Evolutionary conservation across 352 stramenopile genomes (phyloP).

Genomic region (Hyaloperonospora arabidopsidis): DNA sequence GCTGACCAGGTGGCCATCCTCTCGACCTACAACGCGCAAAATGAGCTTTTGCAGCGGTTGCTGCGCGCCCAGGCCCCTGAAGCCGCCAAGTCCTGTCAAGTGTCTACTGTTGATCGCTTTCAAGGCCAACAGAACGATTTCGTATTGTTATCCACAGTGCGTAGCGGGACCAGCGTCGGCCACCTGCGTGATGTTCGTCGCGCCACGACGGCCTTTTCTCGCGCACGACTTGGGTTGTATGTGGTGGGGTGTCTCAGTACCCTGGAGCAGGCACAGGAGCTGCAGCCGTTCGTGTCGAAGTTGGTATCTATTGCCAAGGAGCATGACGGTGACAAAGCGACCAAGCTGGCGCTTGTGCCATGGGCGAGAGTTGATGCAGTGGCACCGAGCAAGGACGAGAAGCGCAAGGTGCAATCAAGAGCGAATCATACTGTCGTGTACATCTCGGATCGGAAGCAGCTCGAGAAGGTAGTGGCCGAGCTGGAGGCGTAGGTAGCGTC

Average conservation of each 20-base stretch:
- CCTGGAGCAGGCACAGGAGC: slow-evolving; percentile 66
- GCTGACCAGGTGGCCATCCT: slow-evolving; percentile 90
- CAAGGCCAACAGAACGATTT: slow-evolving; percentile 94
- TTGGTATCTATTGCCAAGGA: slow-evolving; percentile 26
- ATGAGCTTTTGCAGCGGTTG: slow-evolving; percentile 87
- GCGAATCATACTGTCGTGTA: slow-evolving; percentile 20
- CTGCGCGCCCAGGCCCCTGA: slow-evolving; percentile 31
- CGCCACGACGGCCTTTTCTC: slow-evolving; percentile 88
- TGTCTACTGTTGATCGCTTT: slow-evolving; percentile 93
- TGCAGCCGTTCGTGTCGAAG: slow-evolving; percentile 45
- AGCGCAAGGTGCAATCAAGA: slow-evolving; percentile 17
- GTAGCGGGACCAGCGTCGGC: slow-evolving; percentile 77
- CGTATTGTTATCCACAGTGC: slow-evolving; percentile 91
- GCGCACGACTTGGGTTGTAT: slow-evolving; percentile 90
- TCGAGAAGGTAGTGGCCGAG: slow-evolving; percentile 23
- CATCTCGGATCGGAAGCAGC: slow-evolving; percentile 21
- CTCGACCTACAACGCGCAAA: slow-evolving; percentile 94
- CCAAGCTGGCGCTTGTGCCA: slow-evolving; percentile 30
- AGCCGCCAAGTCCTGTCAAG: slow-evolving; percentile 20
- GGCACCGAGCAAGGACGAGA: slow-evolving; percentile 6
- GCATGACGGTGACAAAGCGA: slow-evolving; percentile 21
- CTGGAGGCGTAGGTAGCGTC: slow-evolving; percentile 14
- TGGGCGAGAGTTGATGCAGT: slow-evolving; percentile 20
- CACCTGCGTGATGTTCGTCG: slow-evolving; percentile 90
- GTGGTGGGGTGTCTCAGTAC: slow-evolving; percentile 77